A percentile compares a stretch with the other conserved stretches of the same genome.
Conservation (phyloP, 495 filamentous ascomycete species). For the Aspergillus panamensis region DNA sequence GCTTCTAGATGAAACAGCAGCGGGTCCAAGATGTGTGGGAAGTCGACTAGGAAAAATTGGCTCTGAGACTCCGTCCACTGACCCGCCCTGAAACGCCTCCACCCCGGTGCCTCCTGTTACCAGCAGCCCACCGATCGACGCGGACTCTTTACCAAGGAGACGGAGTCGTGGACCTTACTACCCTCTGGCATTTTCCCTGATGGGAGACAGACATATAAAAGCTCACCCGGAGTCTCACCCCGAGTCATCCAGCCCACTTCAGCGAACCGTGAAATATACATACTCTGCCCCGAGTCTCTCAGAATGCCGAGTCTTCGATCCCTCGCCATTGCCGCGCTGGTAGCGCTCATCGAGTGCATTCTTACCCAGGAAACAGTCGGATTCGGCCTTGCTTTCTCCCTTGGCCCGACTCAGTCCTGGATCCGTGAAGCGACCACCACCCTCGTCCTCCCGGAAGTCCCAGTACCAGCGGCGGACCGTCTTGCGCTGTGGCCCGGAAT, state of each 20-base stretch:
- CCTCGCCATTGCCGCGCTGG: slow-evolving; percentile 1
- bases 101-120: not conserved
- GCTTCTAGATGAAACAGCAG: not conserved
- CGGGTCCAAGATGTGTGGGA: not conserved
- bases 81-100: not conserved
- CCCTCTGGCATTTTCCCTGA: not conserved
- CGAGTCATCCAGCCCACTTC: too few relatives aligned
- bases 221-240: not conserved
- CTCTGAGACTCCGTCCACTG: not conserved
- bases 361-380: slow-evolving; percentile 22
- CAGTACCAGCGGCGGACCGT: slow-evolving; percentile 28
- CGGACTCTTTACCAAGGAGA: not conserved
- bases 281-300: too few relatives aligned
- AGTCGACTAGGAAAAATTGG: not conserved
- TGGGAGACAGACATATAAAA: not conserved
- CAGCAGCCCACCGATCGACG: not conserved
- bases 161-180: not conserved
- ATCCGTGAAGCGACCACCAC: slow-evolving; percentile 37
- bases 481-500: slow-evolving; percentile 39
- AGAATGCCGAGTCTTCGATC: not conserved
- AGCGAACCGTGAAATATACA: too few relatives aligned
- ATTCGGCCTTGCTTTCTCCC: slow-evolving; percentile 35
- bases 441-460: slow-evolving; percentile 28
- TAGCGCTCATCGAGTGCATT: slow-evolving; percentile 17
- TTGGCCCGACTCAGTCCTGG: slow-evolving; percentile 33